Percentiles rank a stretch among this genome's conserved stretches.
Conservation (phyloP, 1,139 yeast species). For the Kluyveromyces marxianus region DNA sequence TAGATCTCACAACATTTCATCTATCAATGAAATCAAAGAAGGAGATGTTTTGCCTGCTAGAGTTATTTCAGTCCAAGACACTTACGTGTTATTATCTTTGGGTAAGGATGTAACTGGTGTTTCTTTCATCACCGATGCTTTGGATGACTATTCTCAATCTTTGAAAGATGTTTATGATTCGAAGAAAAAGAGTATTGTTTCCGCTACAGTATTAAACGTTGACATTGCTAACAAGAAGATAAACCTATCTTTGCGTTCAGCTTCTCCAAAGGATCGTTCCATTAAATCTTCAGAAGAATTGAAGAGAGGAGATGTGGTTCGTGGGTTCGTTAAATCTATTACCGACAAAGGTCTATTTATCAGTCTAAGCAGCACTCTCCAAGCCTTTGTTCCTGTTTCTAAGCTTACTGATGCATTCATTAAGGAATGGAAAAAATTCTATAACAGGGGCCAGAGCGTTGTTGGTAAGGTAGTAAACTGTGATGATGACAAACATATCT, state of each 20-base stretch:
- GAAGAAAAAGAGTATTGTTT: constrained; percentile 47
- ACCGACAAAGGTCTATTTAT: constrained; percentile 76
- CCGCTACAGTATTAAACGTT: constrained; percentile 53
- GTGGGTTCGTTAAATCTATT: constrained; percentile 72
- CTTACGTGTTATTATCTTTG: constrained; percentile 58
- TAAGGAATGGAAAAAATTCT: constrained; percentile 82
- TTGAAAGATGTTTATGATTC: constrained; percentile 41
- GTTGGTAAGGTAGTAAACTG: constrained; percentile 64
- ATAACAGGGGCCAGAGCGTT: constrained; percentile 65
- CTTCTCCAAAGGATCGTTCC: constrained; percentile 45
- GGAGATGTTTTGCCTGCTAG: constrained; percentile 61
- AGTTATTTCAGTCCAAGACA: constrained; percentile 53
- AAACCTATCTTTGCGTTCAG: constrained; percentile 54
- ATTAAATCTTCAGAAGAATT: constrained; percentile 50
- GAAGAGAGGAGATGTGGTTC: constrained; percentile 60
- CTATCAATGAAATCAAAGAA: constrained; percentile 45
- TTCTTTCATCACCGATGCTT: constrained; percentile 70
- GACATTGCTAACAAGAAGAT: constrained; percentile 53
- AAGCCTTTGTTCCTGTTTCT: constrained; percentile 74
- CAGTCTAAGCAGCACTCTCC: constrained; percentile 60
- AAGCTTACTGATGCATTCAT: constrained; percentile 76
- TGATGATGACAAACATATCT: constrained; percentile 56
- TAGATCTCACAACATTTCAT: constrained; percentile 37
- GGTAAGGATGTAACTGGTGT: constrained; percentile 57
- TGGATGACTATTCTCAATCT: constrained; percentile 57